phyloP scores from a whole-genome alignment of 257 asterid genomes.

The Ophiorrhiza pumila region DNA sequence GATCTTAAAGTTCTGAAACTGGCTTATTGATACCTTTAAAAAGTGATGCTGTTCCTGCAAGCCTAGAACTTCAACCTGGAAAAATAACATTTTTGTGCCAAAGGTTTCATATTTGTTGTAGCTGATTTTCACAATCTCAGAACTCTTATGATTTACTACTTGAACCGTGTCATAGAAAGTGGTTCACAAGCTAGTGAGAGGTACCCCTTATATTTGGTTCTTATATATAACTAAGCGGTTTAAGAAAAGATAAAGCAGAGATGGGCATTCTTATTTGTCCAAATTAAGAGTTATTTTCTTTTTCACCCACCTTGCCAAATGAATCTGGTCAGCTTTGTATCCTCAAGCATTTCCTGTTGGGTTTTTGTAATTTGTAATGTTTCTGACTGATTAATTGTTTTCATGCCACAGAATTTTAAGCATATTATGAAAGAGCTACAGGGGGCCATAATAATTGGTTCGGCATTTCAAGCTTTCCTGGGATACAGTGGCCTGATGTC shows the following conservation, averaged over 20 bases:
- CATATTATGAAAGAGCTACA: slow-evolving; percentile 96
- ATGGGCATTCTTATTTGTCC: neutral
- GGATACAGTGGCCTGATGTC: slow-evolving; percentile 95
- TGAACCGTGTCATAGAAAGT: neutral
- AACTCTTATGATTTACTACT: neutral
- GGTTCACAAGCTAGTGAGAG: neutral
- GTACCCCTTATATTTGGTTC: neutral
- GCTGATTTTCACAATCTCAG: neutral
- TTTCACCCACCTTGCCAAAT: neutral
- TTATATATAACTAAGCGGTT: neutral
- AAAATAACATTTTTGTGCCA: neutral
- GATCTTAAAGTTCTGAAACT: neutral
- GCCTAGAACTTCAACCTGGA: neutral
- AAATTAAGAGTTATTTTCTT: neutral
- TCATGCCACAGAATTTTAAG: slow-evolving; percentile 72
- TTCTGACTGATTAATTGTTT: slow-evolving; percentile 7
- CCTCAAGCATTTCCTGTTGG: neutral
- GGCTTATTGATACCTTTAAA: neutral
- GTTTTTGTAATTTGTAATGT: neutral
- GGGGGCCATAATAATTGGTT: slow-evolving; percentile 92
- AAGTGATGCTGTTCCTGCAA: neutral
- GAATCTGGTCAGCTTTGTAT: neutral
- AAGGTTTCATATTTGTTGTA: neutral
- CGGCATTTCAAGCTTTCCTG: slow-evolving; percentile 85
- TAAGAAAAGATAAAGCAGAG: neutral